These are phyloP conservation scores for Betula pendula DNA, from an alignment of 306 rosid species.

Conservation along the genomic window DNA sequence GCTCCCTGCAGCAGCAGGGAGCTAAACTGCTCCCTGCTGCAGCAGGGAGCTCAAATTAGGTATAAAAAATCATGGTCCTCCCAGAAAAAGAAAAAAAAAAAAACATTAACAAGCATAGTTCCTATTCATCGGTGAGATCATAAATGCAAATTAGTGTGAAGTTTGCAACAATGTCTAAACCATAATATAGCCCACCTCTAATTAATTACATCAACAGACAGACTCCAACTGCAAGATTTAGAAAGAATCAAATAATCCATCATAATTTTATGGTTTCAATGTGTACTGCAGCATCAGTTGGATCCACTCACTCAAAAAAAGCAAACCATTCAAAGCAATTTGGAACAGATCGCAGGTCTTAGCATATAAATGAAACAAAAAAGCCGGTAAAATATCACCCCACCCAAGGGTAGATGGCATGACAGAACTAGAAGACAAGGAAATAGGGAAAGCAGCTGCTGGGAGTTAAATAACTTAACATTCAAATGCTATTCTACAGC, in stretches of 20 bases:
- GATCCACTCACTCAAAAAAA: neutral
- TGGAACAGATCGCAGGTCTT: constrained; percentile 6
- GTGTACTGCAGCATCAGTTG: neutral
- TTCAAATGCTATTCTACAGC: neutral
- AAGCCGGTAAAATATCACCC: neutral
- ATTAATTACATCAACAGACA: constrained; percentile 14
- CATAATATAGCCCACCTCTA: constrained; percentile 16
- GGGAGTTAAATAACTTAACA: neutral
- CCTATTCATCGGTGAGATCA: constrained; percentile 16
- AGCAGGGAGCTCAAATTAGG: too few species aligned
- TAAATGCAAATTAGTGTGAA: constrained; percentile 13
- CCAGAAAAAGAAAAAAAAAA: constrained; percentile 11
- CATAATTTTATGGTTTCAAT: constrained; percentile 4
- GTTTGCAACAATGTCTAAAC: neutral
- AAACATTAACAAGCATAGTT: neutral
- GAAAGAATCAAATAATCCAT: constrained; percentile 6
- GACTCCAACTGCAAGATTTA: constrained; percentile 1
- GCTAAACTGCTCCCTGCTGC: too few species aligned
- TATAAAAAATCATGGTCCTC: neutral
- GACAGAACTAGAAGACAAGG: neutral
- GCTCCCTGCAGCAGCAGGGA: too few species aligned
- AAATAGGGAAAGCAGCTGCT: neutral
- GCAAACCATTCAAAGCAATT: constrained; percentile 11
- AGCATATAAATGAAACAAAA: neutral
- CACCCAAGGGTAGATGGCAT: neutral